Percentiles rank a stretch among this genome's conserved stretches.
Evolutionary conservation across 441 rosid species (phyloP).

Genomic region (Erodium texanum): DNA sequence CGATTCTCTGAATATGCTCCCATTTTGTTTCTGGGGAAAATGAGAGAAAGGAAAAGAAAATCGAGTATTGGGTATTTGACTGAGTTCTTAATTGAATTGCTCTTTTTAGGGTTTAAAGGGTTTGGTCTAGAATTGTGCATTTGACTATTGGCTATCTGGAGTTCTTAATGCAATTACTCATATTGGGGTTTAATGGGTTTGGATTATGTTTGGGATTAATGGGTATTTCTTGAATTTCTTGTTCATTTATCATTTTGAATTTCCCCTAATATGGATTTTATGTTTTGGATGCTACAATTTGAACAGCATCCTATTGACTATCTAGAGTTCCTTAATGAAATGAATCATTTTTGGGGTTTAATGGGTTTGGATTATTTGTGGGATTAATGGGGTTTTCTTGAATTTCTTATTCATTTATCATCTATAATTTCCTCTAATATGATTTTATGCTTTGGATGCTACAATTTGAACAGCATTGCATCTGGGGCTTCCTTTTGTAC

Average conservation of each 20-base stretch:
- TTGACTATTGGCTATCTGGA: neutral
- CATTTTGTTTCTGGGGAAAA: slow-evolving; percentile 7
- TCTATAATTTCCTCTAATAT: neutral
- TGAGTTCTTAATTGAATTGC: neutral
- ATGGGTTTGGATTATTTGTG: neutral
- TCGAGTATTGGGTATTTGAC: neutral
- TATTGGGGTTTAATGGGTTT: neutral
- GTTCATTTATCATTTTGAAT: neutral
- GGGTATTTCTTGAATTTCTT: neutral
- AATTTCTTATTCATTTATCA: neutral
- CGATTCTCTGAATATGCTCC: too few relatives aligned
- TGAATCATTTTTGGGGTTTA: neutral
- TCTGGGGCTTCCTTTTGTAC: slow-evolving; percentile 75
- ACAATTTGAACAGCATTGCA: slow-evolving; percentile 44
- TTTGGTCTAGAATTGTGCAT: too few relatives aligned
- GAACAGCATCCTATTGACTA: slow-evolving; percentile 31
- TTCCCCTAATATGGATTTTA: neutral
- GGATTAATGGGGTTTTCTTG: neutral
- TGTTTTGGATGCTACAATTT: slow-evolving; percentile 9
- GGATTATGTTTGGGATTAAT: neutral
- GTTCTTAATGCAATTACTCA: neutral
- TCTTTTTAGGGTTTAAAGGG: too few relatives aligned
- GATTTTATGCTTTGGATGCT: slow-evolving; percentile 1
- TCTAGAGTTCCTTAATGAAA: neutral
- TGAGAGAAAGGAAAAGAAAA: neutral